phyloP scores from a whole-genome alignment of 106 monocot genomes.

The Dioscorea dumetorum region DNA sequence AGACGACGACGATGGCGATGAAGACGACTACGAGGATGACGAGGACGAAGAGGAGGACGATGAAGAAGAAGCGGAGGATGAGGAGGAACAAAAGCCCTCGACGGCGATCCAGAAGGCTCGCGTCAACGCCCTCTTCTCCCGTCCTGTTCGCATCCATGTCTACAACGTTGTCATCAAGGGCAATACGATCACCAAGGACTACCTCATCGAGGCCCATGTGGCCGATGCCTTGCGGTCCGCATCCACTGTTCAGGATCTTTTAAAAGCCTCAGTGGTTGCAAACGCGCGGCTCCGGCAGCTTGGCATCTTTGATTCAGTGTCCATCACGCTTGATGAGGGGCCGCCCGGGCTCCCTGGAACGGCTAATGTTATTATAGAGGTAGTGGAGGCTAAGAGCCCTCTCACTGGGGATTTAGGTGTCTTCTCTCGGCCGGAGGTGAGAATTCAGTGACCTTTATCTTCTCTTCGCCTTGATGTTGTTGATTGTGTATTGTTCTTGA shows the following conservation, averaged over 20 bases:
- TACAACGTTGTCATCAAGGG: constrained; percentile 56
- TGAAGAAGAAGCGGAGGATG: constrained; percentile 36
- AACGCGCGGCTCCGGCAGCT: constrained; percentile 35
- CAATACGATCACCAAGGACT: constrained; percentile 43
- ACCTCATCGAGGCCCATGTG: constrained; percentile 60
- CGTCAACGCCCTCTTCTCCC: constrained; percentile 12
- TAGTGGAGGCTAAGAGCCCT: constrained; percentile 38
- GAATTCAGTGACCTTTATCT: background rate
- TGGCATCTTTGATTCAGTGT: constrained; percentile 48
- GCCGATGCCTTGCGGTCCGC: constrained; percentile 25
- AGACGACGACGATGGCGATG: background rate
- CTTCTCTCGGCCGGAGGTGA: constrained; percentile 43
- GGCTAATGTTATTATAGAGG: constrained; percentile 48
- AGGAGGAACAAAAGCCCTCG: constrained; percentile 17
- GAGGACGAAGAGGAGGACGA: constrained; percentile 24
- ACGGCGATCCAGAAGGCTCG: constrained; percentile 4
- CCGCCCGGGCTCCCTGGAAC: constrained; percentile 62
- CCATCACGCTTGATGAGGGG: constrained; percentile 54
- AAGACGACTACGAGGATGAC: constrained; percentile 4
- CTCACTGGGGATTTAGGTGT: constrained; percentile 37
- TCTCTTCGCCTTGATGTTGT: no score
- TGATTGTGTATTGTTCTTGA: no score
- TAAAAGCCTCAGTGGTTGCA: constrained; percentile 37
- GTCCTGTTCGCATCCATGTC: constrained; percentile 44
- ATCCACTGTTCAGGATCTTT: constrained; percentile 53